Base-by-base conservation (phyloP, 176 grass and related monocot genomes). In the Alopecurus myosuroides region DNA sequence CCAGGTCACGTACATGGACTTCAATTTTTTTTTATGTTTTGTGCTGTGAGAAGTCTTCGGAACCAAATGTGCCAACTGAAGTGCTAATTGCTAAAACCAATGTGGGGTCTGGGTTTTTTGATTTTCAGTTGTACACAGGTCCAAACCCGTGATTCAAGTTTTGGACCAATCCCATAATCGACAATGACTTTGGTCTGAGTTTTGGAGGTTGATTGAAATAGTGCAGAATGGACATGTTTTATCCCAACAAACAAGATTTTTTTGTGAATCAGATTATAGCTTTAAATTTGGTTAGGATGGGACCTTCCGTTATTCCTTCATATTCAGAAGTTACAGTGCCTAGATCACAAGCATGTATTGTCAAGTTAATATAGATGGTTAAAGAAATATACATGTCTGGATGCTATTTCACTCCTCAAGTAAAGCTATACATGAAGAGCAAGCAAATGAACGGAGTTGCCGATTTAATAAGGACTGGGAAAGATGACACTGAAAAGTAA, bases 361-460 rank as follows among this genome's bases (percentile, higher is more conserved):
- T 57, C n/a, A 57, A 23, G 53, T 57, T 57, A 60, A 45, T 45
- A 45, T 45, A 45, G 42, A 45, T 45, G 11, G 11, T 45, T 13
- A 45, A 12, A 45, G 11, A 45, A 45, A 13, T 44, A 11, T 41
- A 41, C 42, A 45, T 45, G 42, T 12, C n/a, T n/a, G n/a, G n/a
- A n/a, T n/a, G n/a, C n/a, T n/a, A n/a, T n/a, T n/a, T n/a, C n/a
- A n/a, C n/a, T 85, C 94, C 97, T 0, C 97, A 99, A 84, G 86
- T 99, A 45, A 76, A 95, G 78, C 90, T 99, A 53, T 99, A 99
- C 79, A 81, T 99, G 76, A 99, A 96, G 80, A 96, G 89, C 91
- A 94, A 92, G 84, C 97, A 99, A 68, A 92, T 99, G 93, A 95
- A 92, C 2, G 76, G 84, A 36, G 94, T 99, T 42, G 90, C 85